A percentile compares a stretch with the other conserved stretches of the same genome.
These are phyloP conservation scores for Ogataea paraovalis DNA, from an alignment of 805 yeast species.

Conservation along the genomic window DNA sequence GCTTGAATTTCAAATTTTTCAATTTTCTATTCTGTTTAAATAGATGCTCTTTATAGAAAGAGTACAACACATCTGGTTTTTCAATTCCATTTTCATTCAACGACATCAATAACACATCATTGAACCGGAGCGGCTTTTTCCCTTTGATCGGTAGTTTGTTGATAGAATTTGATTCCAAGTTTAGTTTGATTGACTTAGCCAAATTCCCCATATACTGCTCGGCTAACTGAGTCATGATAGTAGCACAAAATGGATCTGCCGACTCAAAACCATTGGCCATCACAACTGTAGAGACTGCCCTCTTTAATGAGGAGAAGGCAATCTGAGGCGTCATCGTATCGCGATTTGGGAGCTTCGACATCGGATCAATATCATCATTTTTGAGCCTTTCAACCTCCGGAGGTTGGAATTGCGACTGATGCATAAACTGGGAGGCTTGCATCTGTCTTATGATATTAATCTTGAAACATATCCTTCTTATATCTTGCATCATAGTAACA, in stretches of 20 bases:
- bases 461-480: constrained; percentile 82
- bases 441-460: constrained; percentile 83
- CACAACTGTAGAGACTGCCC: constrained; percentile 69
- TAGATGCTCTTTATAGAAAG: constrained; percentile 70
- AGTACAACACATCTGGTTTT: constrained; percentile 70
- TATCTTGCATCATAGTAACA: constrained; percentile 78
- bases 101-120: constrained; percentile 55
- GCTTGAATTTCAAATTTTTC: constrained; percentile 59
- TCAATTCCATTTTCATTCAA: constrained; percentile 83
- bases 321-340: constrained; percentile 57
- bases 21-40: constrained; percentile 66
- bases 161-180: constrained; percentile 58
- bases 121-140: constrained; percentile 20
- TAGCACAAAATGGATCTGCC: constrained; percentile 71
- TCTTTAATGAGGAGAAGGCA: constrained; percentile 61
- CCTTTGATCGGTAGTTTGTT: constrained; percentile 34
- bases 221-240: constrained; percentile 77
- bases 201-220: constrained; percentile 75
- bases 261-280: constrained; percentile 94
- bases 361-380: constrained; percentile 73
- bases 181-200: constrained; percentile 64
- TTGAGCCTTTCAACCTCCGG: constrained; percentile 60
- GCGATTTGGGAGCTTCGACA: constrained; percentile 68
- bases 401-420: constrained; percentile 66
- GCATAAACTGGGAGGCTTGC: constrained; percentile 78